Evolutionary conservation across 768 basidiomycete genomes (phyloP), one percentile per base, ranked within the genome.

Genomic region (Candolleomyces aberdarensis): DNA sequence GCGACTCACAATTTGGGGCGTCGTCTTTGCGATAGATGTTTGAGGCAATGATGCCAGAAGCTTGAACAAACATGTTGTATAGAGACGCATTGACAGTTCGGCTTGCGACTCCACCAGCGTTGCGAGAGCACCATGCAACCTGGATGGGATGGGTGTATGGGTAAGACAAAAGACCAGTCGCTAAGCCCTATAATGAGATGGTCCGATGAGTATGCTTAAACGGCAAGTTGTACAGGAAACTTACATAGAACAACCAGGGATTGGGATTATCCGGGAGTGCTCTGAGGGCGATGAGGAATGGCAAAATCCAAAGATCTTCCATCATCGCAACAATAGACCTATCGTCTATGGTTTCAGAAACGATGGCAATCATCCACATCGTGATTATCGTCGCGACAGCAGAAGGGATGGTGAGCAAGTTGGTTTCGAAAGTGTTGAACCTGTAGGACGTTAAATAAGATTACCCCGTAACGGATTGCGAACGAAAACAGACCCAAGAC

Each of bases 101-200:
- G 60, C 82, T 83, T 7, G 84, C 83, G 11, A 86, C 85, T 2
- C 78, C 83, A 39, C 84, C 85, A 0, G 84, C 75, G 60, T 86
- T 86, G 31, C 83, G 79, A 14, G 84, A 85, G 64, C 82, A 83
- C 85, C 83, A 86, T 20, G 71, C 83, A 9, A 85, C 81, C 71
- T 83, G 80, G 43, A 83, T 81, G 2, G 82, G 78, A 63, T 83
- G 82, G 14, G 78, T 78, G 61, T 80, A 80, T 5, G 69, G 64
- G 39, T 60, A 66, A 44, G 66, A 66, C 31, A 67, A 43, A 10
- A 69, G 57, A 29, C 51, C 44, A 1, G 63, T 63, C 1, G 68
- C 67, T 3, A 64, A 43, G 6, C 58, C 20, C 66, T 60, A 36
- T 11, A 36, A 11, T 36, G 8, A 36, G 36, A 26, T 26, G 36